These are phyloP conservation scores for Microbotryum saponariae DNA, from an alignment of 1,284 basidiomycete species.

Conservation along the genomic window DNA sequence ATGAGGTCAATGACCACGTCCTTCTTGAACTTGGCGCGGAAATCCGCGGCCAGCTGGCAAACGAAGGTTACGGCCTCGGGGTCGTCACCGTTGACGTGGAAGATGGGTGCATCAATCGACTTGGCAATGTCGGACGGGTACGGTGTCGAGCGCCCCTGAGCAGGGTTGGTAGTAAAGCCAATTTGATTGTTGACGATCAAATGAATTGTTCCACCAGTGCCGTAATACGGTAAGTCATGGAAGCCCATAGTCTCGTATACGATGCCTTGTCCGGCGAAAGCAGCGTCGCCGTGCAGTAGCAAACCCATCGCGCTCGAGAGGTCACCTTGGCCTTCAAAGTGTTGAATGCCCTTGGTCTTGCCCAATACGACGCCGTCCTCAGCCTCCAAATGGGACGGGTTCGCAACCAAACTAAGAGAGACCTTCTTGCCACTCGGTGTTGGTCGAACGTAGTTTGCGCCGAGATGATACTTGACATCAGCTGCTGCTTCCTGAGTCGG, in stretches of 20 bases:
- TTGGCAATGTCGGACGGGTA: constrained; percentile 99
- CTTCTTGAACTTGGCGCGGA: constrained; percentile 96
- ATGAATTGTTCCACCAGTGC: constrained; percentile 96
- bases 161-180: constrained; percentile 98
- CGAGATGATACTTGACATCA: constrained; percentile 97
- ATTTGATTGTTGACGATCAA: constrained; percentile 99
- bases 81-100: constrained; percentile 99
- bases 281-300: constrained; percentile 94
- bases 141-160: constrained; percentile 93
- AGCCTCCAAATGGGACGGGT: constrained; percentile 96
- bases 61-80: constrained; percentile 97
- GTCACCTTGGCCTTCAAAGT: constrained; percentile 72
- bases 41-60: constrained; percentile 95
- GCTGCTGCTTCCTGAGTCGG: constrained; percentile 75
- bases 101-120: constrained; percentile 95
- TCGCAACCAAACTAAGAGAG: constrained; percentile 92
- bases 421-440: constrained; percentile 98
- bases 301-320: constrained; percentile 85
- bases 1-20: constrained; percentile 98
- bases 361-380: constrained; percentile 96
- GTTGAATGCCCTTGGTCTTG: constrained; percentile 93
- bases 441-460: constrained; percentile 96
- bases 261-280: constrained; percentile 96
- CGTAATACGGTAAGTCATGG: constrained; percentile 89
- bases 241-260: constrained; percentile 99